Conservation (phyloP, 805 yeast species). For the Candida odintsovae region DNA sequence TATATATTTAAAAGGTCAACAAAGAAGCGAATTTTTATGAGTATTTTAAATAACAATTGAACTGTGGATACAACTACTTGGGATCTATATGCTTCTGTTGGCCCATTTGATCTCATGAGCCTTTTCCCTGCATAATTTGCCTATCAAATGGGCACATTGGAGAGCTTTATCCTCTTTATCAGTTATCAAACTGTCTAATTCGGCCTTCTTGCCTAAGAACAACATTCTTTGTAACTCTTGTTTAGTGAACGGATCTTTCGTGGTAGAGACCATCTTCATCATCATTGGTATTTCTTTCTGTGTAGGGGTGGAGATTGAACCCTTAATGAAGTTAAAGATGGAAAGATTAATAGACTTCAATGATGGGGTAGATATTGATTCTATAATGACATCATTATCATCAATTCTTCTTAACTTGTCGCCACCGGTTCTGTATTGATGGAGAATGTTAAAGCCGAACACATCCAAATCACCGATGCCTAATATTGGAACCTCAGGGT, state of each 20-base stretch:
- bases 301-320: conserved; percentile 16
- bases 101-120: background rate
- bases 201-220: conserved; percentile 51
- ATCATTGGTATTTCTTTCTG: conserved; percentile 25
- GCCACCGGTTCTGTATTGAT: conserved; percentile 32
- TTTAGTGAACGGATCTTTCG: conserved; percentile 12
- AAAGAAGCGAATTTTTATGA: no score
- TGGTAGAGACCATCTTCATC: conserved; percentile 4
- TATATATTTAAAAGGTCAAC: no score
- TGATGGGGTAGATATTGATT: conserved; percentile 5
- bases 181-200: conserved; percentile 39
- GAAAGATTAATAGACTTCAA: conserved; percentile 14
- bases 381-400: background rate
- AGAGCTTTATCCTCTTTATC: background rate
- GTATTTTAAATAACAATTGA: no score
- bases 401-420: conserved; percentile 4
- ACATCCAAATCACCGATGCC: conserved; percentile 63
- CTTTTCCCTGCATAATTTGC: background rate
- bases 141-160: background rate
- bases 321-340: conserved; percentile 14
- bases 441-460: conserved; percentile 55
- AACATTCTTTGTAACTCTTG: conserved; percentile 55
- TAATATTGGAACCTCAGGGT: conserved; percentile 29
- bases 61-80: no score
- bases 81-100: background rate